Percentiles rank a stretch among this genome's conserved stretches.
phyloP scores from a whole-genome alignment of 139 green algal species.

The Chlamydomonas sp. region DNA sequence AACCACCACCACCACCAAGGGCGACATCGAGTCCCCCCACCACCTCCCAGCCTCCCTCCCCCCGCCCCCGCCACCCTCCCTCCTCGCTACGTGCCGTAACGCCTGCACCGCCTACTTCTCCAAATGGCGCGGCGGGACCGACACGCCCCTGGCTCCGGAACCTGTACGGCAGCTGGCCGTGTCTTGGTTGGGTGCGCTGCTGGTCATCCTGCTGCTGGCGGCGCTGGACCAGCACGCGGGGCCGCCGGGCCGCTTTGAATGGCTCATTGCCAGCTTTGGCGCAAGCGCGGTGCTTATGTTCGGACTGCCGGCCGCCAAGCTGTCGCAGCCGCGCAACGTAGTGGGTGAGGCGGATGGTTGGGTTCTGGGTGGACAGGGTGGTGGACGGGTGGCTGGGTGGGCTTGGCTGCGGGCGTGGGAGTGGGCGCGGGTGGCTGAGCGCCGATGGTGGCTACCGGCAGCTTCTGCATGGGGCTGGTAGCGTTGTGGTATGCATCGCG shows the following conservation, averaged over 20 bases:
- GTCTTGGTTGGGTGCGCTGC: background rate
- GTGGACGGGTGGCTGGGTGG: background rate
- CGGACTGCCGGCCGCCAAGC: constrained; percentile 7
- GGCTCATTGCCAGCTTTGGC: background rate
- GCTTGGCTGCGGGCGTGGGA: too few species aligned
- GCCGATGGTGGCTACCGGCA: too few species aligned
- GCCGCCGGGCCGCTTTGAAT: constrained; percentile 1
- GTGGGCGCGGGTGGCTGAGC: too few species aligned
- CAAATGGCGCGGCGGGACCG: background rate
- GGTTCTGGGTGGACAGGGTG: background rate
- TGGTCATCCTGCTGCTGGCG: background rate
- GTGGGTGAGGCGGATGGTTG: constrained; percentile 6
- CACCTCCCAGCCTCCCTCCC: too few species aligned
- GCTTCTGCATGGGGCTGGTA: too few species aligned
- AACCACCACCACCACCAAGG: too few species aligned
- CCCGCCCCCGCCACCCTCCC: too few species aligned
- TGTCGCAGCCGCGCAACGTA: constrained; percentile 27
- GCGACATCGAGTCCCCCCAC: too few species aligned
- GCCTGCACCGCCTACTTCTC: background rate
- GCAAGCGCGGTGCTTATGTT: constrained; percentile 24
- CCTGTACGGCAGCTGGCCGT: background rate
- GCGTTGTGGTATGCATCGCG: too few species aligned
- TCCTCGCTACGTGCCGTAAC: too few species aligned
- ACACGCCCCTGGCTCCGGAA: background rate
- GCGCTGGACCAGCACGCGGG: constrained; percentile 1